These are phyloP conservation scores for Neoascochyta sp. DNA, from an alignment of 2,329 filamentous ascomycete genomes.

Conservation along the genomic window DNA sequence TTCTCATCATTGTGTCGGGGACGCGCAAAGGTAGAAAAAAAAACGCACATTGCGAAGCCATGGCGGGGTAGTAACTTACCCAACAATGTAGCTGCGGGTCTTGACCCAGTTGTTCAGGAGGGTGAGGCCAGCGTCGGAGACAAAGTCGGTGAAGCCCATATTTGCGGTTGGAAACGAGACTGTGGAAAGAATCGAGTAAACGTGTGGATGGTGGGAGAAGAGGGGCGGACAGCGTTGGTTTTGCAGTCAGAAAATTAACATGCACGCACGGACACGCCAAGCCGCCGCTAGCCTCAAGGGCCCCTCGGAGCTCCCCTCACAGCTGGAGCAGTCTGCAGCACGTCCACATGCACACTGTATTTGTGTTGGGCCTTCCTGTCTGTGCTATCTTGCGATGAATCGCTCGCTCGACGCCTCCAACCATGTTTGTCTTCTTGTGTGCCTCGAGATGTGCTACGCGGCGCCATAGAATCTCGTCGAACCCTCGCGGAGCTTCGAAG, in stretches of 20 bases:
- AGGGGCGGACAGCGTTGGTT: no score
- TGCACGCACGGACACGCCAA: no score
- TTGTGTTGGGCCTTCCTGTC: no score
- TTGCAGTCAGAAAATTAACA: no score
- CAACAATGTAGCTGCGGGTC: constrained; percentile 76
- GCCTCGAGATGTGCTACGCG: constrained; percentile 4
- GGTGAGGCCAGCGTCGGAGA: constrained; percentile 62
- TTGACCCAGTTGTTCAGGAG: constrained; percentile 70
- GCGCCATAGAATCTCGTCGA: constrained; percentile 20
- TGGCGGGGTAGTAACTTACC: constrained; percentile 58
- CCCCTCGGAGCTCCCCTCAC: no score
- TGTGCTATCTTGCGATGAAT: no score
- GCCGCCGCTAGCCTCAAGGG: no score
- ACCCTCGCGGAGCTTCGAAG: constrained; percentile 21
- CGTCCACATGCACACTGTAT: no score
- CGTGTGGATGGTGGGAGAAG: constrained; percentile 14
- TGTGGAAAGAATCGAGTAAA: constrained; percentile 11
- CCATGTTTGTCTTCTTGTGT: no score
- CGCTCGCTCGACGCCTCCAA: no score
- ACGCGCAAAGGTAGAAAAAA: constrained; percentile 19
- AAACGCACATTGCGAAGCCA: constrained; percentile 10
- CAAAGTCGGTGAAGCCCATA: constrained; percentile 69
- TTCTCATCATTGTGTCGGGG: constrained; percentile 65
- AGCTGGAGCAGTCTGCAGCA: no score
- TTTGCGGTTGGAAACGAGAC: constrained; percentile 30